phyloP scores from a whole-genome alignment of 768 basidiomycete genomes.

The Stropharia rugosoannulata region DNA sequence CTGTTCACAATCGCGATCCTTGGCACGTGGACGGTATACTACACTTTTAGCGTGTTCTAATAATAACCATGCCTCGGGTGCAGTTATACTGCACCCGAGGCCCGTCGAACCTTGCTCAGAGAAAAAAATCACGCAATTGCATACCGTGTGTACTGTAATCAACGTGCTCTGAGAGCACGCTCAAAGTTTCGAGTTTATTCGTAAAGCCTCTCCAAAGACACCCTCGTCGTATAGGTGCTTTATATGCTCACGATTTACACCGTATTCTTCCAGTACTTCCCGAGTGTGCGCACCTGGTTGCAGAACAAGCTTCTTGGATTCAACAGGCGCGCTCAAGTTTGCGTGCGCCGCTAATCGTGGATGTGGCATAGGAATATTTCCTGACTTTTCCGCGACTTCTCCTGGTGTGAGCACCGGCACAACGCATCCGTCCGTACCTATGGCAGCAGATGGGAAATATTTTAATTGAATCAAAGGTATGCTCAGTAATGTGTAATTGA shows the following conservation, averaged over 20 bases:
- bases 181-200: constrained; percentile 14
- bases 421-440: constrained; percentile 72
- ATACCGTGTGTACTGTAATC: too few relatives aligned
- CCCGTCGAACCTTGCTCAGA: too few relatives aligned
- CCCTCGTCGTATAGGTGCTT: constrained; percentile 42
- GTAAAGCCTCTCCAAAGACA: constrained; percentile 39
- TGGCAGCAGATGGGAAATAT: not conserved
- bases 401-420: constrained; percentile 64
- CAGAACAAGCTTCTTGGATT: constrained; percentile 22
- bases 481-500: not conserved
- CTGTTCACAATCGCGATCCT: not conserved
- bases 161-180: not conserved
- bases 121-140: too few relatives aligned
- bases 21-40: not conserved
- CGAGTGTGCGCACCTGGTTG: constrained; percentile 53
- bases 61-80: not conserved
- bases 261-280: constrained; percentile 52
- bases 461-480: not conserved
- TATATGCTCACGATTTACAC: constrained; percentile 41
- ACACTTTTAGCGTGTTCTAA: not conserved
- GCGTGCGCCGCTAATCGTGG: constrained; percentile 34
- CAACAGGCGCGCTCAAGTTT: not conserved
- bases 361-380: constrained; percentile 51
- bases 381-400: constrained; percentile 53
- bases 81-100: too few relatives aligned